Evolutionary conservation across 306 rosid species (phyloP).

Genomic region (Spatholobus suberectus): DNA sequence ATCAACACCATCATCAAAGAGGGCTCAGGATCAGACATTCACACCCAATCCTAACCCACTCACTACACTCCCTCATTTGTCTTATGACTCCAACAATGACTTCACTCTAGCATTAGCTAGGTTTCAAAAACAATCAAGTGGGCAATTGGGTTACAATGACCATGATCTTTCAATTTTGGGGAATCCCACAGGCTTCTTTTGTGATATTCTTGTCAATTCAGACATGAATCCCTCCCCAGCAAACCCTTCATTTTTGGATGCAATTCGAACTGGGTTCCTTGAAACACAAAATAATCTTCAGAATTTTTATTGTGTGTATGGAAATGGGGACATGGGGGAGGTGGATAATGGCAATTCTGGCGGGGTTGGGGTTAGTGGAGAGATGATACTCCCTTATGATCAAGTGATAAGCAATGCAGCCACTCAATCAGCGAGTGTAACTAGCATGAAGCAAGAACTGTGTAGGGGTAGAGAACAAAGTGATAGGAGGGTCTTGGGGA

Average conservation of each 20-base stretch:
- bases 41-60: conserved; percentile 55
- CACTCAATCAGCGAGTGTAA: conserved; percentile 64
- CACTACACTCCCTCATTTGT: conserved; percentile 43
- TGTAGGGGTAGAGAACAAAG: conserved; percentile 53
- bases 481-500: conserved; percentile 67
- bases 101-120: conserved; percentile 79
- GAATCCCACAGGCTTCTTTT: conserved; percentile 26
- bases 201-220: conserved; percentile 48
- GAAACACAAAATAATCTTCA: conserved; percentile 56
- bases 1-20: conserved; percentile 58
- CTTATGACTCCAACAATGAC: conserved; percentile 65
- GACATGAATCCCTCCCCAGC: conserved; percentile 19
- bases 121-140: conserved; percentile 60
- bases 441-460: conserved; percentile 81
- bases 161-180: conserved; percentile 59
- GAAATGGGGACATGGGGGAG: conserved; percentile 63
- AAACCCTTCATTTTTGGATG: conserved; percentile 57
- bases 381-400: conserved; percentile 55
- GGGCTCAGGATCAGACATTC: conserved; percentile 51
- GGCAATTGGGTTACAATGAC: conserved; percentile 53
- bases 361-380: conserved; percentile 47
- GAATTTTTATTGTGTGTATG: conserved; percentile 62
- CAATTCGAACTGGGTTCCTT: conserved; percentile 61
- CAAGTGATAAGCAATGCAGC: conserved; percentile 60
- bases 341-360: conserved; percentile 49